Conservation (phyloP, 139 green algal genomes). For the Chlorella vulgaris region DNA sequence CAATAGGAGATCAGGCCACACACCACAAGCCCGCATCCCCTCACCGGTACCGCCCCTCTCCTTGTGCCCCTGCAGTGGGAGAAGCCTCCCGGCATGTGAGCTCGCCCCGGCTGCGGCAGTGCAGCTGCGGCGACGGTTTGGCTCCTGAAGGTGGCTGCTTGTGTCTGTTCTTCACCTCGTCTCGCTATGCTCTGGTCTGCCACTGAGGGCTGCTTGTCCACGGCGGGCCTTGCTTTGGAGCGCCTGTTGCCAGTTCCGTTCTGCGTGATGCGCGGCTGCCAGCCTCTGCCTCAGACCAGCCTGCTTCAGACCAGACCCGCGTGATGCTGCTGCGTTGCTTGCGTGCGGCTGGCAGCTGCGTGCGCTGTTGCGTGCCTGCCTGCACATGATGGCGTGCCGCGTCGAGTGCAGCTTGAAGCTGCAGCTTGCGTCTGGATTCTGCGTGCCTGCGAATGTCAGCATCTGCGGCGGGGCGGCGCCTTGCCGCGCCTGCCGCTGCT, state of each 20-base stretch:
- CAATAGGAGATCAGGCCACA: no score
- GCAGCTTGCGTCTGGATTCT: not conserved
- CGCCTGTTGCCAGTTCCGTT: not conserved
- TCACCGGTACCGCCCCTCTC: no score
- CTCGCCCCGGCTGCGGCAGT: not conserved
- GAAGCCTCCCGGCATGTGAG: slow-evolving; percentile 35
- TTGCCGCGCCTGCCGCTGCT: not conserved
- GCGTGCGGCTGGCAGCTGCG: not conserved
- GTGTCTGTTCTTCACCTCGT: no score
- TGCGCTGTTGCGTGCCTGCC: not conserved
- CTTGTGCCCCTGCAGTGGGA: slow-evolving; percentile 24
- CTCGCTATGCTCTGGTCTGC: no score
- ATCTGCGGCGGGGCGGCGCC: not conserved
- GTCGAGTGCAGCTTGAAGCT: not conserved
- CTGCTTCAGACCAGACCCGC: not conserved
- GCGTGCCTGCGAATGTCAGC: not conserved
- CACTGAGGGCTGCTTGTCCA: no score
- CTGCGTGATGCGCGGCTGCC: not conserved
- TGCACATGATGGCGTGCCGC: not conserved
- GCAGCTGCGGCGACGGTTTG: no score
- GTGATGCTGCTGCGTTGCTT: not conserved
- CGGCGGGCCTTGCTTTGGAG: not conserved
- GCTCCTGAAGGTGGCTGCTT: no score
- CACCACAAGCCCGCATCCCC: no score
- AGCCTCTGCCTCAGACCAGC: not conserved